Evolutionary conservation across 768 basidiomycete species (phyloP).

Genomic region (Jaapia argillacea): DNA sequence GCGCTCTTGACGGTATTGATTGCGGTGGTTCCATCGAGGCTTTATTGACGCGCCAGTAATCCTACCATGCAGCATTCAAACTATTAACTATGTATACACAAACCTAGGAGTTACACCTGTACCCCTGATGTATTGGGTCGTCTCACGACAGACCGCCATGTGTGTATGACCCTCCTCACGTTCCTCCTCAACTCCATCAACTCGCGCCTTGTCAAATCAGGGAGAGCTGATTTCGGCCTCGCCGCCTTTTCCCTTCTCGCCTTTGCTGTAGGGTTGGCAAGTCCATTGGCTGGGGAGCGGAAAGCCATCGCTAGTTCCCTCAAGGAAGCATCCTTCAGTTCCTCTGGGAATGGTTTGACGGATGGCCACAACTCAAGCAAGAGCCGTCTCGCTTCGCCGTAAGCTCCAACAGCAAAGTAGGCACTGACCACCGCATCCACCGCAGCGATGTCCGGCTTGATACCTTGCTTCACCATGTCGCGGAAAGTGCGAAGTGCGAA

Average conservation of each 20-base stretch:
- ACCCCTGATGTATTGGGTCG: too few species aligned
- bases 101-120: too few species aligned
- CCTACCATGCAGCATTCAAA: too few species aligned
- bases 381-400: slow-evolving; percentile 37
- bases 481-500: slow-evolving; percentile 46
- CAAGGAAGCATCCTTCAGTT: slow-evolving; percentile 33
- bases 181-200: neutral
- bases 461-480: slow-evolving; percentile 48
- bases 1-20: slow-evolving; percentile 6
- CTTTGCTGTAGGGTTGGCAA: neutral
- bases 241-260: too few species aligned
- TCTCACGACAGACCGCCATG: neutral
- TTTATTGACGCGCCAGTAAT: too few species aligned
- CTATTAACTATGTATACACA: too few species aligned
- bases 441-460: slow-evolving; percentile 60
- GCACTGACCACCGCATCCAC: slow-evolving; percentile 66
- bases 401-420: slow-evolving; percentile 48
- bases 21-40: too few species aligned
- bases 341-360: slow-evolving; percentile 49
- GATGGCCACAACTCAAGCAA: slow-evolving; percentile 56
- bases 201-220: neutral
- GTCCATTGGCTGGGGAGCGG: slow-evolving; percentile 26
- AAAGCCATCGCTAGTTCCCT: slow-evolving; percentile 36
- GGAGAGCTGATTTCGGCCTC: too few species aligned
- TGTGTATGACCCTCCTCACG: neutral